Evolutionary conservation across 768 basidiomycete genomes (phyloP).

Genomic region (Fomitopsis pulvina): DNA sequence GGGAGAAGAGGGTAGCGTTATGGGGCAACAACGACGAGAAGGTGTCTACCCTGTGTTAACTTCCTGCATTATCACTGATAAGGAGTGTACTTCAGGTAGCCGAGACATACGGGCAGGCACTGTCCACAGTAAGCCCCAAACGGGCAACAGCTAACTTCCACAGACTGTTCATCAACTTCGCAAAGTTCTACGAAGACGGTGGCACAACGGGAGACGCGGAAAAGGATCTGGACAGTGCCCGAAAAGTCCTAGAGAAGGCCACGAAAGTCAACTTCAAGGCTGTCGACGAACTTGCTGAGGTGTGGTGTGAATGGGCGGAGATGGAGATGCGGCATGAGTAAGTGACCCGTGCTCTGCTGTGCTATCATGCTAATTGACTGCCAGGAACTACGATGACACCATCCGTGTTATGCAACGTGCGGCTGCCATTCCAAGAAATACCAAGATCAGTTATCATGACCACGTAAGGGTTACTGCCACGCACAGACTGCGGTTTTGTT

Average conservation of each 20-base stretch:
- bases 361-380: constrained; percentile 8
- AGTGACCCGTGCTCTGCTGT: constrained; percentile 23
- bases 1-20: constrained; percentile 95
- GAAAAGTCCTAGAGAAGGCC: constrained; percentile 91
- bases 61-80: constrained; percentile 1
- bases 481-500: no score
- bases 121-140: constrained; percentile 82
- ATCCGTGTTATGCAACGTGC: constrained; percentile 97
- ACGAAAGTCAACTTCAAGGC: constrained; percentile 87
- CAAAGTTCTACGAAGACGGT: constrained; percentile 96
- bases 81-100: constrained; percentile 53
- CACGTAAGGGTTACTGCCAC: constrained; percentile 55
- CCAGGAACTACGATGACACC: constrained; percentile 95
- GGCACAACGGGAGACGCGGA: constrained; percentile 78
- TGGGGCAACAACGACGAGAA: constrained; percentile 94
- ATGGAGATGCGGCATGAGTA: constrained; percentile 96
- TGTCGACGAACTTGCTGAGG: constrained; percentile 96
- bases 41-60: constrained; percentile 33
- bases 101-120: constrained; percentile 85
- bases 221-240: constrained; percentile 73
- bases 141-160: constrained; percentile 90
- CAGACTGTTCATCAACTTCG: constrained; percentile 89
- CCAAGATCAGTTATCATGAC: constrained; percentile 90
- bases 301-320: constrained; percentile 99
- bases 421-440: constrained; percentile 82